Percentiles rank a stretch among this genome's conserved stretches.
These are phyloP conservation scores for Boehmeria nivea DNA, from an alignment of 306 rosid species.

Conservation along the genomic window DNA sequence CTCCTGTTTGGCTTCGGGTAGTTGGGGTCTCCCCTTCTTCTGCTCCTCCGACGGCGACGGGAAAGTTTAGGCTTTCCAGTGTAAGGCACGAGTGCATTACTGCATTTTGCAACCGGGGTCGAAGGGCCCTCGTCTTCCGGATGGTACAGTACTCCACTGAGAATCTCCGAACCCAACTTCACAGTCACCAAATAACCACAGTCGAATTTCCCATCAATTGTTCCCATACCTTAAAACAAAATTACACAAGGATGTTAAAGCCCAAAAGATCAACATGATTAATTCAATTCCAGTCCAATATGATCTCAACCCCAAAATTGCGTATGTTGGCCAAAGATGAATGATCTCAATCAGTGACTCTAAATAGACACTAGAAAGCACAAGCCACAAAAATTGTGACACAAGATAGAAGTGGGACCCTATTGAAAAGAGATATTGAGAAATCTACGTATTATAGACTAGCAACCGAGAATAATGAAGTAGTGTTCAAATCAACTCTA, in stretches of 20 bases:
- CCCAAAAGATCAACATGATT: no score
- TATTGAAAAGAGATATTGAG: neutral
- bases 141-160: constrained; percentile 79
- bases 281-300: no score
- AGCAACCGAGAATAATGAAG: no score
- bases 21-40: constrained; percentile 78
- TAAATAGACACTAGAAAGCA: no score
- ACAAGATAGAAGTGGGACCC: constrained; percentile 23
- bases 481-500: no score
- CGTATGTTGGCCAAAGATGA: no score
- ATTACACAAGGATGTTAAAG: no score
- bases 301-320: no score
- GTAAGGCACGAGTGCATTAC: constrained; percentile 49
- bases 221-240: constrained; percentile 43
- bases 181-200: constrained; percentile 81
- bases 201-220: constrained; percentile 81
- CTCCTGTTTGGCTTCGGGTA: constrained; percentile 92
- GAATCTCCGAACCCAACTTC: constrained; percentile 71
- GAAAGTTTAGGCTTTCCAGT: constrained; percentile 19
- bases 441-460: neutral
- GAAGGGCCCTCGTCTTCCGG: constrained; percentile 39
- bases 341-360: no score
- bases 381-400: constrained; percentile 12
- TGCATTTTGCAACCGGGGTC: constrained; percentile 19
- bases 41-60: constrained; percentile 34